phyloP scores from a whole-genome alignment of 352 stramenopile genomes.

The Blastocystis sp. region DNA sequence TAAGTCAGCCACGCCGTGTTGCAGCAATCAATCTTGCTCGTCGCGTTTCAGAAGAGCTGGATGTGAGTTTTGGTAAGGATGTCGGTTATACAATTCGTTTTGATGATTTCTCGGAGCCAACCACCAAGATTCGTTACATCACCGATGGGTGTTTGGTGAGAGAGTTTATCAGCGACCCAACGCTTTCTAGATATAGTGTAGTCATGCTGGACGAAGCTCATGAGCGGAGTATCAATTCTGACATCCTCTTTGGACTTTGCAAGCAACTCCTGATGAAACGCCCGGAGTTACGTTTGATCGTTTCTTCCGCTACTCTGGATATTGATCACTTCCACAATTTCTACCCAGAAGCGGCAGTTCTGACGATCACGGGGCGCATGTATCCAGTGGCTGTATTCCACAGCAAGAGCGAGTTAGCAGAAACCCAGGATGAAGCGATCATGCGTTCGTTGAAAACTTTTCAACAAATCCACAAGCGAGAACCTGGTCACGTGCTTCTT shows the following conservation, averaged over 20 bases:
- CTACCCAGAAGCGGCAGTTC: slow-evolving; percentile 72
- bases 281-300: slow-evolving; percentile 77
- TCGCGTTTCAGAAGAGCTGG: slow-evolving; percentile 85
- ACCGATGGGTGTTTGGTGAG: slow-evolving; percentile 70
- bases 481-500: slow-evolving; percentile 76
- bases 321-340: slow-evolving; percentile 78
- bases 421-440: slow-evolving; percentile 72
- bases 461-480: slow-evolving; percentile 73
- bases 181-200: slow-evolving; percentile 75
- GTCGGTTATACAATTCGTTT: slow-evolving; percentile 69
- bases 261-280: slow-evolving; percentile 69
- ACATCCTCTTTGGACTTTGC: slow-evolving; percentile 83
- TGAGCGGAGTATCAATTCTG: slow-evolving; percentile 80
- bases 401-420: slow-evolving; percentile 71
- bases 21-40: slow-evolving; percentile 87
- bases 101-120: slow-evolving; percentile 70
- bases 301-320: slow-evolving; percentile 85
- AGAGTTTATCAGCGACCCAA: slow-evolving; percentile 75
- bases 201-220: slow-evolving; percentile 87
- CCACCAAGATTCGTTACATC: slow-evolving; percentile 86
- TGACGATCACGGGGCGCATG: slow-evolving; percentile 70
- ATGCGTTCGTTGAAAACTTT: slow-evolving; percentile 75
- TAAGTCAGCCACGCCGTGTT: slow-evolving; percentile 83
- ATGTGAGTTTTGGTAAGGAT: slow-evolving; percentile 59
- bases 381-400: slow-evolving; percentile 75